Conservation (phyloP, 371 early-diverging fungal genomes). For the Lichtheimia ramosa region DNA sequence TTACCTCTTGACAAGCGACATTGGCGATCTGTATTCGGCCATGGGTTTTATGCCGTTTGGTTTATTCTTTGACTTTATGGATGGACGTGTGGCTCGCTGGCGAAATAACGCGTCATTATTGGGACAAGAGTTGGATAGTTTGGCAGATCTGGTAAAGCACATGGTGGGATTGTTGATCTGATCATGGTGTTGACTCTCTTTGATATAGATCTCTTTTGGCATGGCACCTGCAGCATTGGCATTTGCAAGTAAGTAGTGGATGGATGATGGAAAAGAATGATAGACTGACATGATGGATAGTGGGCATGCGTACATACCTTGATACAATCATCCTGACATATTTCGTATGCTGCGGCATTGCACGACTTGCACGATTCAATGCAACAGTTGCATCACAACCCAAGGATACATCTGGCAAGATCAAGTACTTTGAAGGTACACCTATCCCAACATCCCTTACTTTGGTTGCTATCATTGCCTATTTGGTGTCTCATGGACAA, state of each 20-base stretch:
- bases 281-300: constrained; percentile 7
- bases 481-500: constrained; percentile 55
- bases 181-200: background rate
- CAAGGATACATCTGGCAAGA: constrained; percentile 76
- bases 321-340: constrained; percentile 78
- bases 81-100: constrained; percentile 91
- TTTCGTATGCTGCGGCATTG: constrained; percentile 89
- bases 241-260: constrained; percentile 53
- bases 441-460: constrained; percentile 84
- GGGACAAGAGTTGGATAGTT: constrained; percentile 81
- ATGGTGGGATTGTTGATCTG: background rate
- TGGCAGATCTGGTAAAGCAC: constrained; percentile 79
- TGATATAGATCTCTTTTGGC: constrained; percentile 73
- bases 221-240: constrained; percentile 86
- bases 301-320: constrained; percentile 82
- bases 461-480: constrained; percentile 72
- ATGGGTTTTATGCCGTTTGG: constrained; percentile 80
- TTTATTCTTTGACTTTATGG: constrained; percentile 81
- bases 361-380: constrained; percentile 88
- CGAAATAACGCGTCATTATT: constrained; percentile 70
- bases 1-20: constrained; percentile 70
- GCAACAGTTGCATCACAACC: constrained; percentile 81
- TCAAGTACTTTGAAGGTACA: constrained; percentile 87
- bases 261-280: background rate
- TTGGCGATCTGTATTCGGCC: constrained; percentile 61